These are phyloP conservation scores for Detonula confervacea DNA, from an alignment of 352 stramenopile species.

Conservation along the genomic window DNA sequence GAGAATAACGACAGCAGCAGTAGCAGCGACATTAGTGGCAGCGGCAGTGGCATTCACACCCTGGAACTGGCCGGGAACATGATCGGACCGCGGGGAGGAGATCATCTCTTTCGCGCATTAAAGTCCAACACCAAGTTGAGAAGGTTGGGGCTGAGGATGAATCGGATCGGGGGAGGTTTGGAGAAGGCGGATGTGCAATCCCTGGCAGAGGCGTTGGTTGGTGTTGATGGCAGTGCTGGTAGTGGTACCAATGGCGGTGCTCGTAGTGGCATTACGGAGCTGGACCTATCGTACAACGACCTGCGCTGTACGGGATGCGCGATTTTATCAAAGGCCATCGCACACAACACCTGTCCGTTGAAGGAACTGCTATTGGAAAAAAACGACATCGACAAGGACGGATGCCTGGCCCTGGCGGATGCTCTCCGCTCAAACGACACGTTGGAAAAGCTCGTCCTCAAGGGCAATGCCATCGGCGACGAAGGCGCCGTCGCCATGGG, in stretches of 20 bases:
- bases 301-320: slow-evolving; percentile 27
- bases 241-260: too few relatives aligned
- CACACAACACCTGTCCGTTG: slow-evolving; percentile 11
- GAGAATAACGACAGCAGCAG: too few relatives aligned
- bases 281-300: slow-evolving; percentile 50
- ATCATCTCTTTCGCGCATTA: slow-evolving; percentile 27
- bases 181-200: slow-evolving; percentile 30
- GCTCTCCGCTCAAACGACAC: neutral
- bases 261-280: slow-evolving; percentile 15
- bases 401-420: neutral
- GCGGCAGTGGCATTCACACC: too few relatives aligned
- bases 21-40: too few relatives aligned
- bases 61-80: slow-evolving; percentile 39
- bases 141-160: slow-evolving; percentile 30
- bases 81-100: slow-evolving; percentile 26
- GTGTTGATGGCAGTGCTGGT: too few relatives aligned
- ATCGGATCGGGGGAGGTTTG: slow-evolving; percentile 31
- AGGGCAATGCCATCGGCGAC: neutral
- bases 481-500: neutral
- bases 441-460: neutral
- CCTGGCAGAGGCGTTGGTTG: slow-evolving; percentile 15
- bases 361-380: slow-evolving; percentile 39
- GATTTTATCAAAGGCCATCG: slow-evolving; percentile 23
- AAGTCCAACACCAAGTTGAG: slow-evolving; percentile 8
- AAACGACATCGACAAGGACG: neutral